Conservation (phyloP, 1,284 basidiomycete genomes). For the Xerocomus nothofagi region DNA sequence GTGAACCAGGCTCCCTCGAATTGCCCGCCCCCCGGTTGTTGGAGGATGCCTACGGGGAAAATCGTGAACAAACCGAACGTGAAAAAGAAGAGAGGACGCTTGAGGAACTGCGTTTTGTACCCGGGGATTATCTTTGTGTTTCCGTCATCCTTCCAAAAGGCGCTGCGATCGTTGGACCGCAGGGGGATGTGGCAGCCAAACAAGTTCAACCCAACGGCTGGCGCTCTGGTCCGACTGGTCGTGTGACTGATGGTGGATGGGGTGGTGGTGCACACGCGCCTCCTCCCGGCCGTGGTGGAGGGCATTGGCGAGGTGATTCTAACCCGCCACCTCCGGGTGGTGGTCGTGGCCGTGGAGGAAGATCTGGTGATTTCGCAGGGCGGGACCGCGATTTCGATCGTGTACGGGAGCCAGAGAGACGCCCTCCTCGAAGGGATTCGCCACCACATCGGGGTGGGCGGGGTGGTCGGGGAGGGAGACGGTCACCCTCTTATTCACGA, state of each 20-base stretch:
- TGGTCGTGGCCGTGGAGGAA: conserved; percentile 43
- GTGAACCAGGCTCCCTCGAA: conserved; percentile 64
- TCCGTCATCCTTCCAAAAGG: conserved; percentile 71
- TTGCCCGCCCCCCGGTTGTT: conserved; percentile 57
- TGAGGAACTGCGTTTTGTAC: conserved; percentile 73
- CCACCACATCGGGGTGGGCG: conserved; percentile 44
- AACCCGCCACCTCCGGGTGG: conserved; percentile 44
- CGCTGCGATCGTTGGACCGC: conserved; percentile 41
- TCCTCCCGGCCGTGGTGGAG: conserved; percentile 51
- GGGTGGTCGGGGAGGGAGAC: conserved; percentile 40
- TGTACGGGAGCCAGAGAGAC: conserved; percentile 34
- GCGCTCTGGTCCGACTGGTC: conserved; percentile 39
- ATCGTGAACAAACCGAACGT: conserved; percentile 41
- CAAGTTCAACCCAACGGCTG: conserved; percentile 40
- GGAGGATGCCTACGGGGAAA: conserved; percentile 48
- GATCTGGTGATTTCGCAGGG: conserved; percentile 39
- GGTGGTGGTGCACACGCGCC: conserved; percentile 37
- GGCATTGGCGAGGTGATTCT: conserved; percentile 69
- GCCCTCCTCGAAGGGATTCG: conserved; percentile 47
- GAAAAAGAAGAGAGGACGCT: conserved; percentile 64
- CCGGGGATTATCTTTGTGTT: conserved; percentile 74
- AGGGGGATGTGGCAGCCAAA: conserved; percentile 23
- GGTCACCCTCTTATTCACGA: conserved; percentile 37
- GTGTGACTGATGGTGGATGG: conserved; percentile 51
- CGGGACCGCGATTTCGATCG: conserved; percentile 38